Base-by-base conservation (phyloP, 2,329 filamentous ascomycete genomes). In the Pestalotiopsis sp. region DNA sequence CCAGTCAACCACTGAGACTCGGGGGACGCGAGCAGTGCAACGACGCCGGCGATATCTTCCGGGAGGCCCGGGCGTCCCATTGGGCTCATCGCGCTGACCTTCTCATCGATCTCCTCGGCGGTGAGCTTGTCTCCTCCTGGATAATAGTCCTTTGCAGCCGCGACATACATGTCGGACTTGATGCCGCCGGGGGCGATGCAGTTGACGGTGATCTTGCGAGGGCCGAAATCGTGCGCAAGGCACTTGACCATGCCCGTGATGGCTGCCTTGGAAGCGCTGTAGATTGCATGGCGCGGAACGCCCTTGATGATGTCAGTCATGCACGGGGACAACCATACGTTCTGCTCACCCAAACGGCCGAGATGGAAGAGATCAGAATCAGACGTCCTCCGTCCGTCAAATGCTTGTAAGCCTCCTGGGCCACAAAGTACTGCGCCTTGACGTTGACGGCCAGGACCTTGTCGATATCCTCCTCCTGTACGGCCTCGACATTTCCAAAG, bases 291-390 rank as follows among this genome's bases (percentile, higher is more conserved):
- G 3, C 73, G 70, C 7, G 78, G 78, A 2, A 80, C 76, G 38
- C 57, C 57, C 57, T 59, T 11, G 12, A 20, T 2, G 1, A 59
- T 17, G 23, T 11, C 52, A 58, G 14, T 52, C 9, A 52, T 17
- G 17, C 45, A 52, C 2, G 4, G 23, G 45, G 17, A n/a, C n/a
- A n/a, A 52, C 3, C 20, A 6, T n/a, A n/a, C 20, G 3, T 58
- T 13, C 2, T 23, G 36, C 69, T 73, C 65, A 76, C 76, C 68
- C 72, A 75, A 61, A 73, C 70, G 45, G 88, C 72, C 2, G 87
- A 88, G 75, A 90, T 91, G 27, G 87, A 89, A 49, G 82, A 85
- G 87, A 90, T 91, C 67, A 91, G 82, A 73, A 91, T 87, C 62
- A 91, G 82, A 14, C 89, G 83, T n/a, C 89, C 89, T 68, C 88